These are phyloP conservation scores for Talaromyces funiculosus DNA, from an alignment of 2,329 filamentous ascomycete genomes.

Conservation along the genomic window DNA sequence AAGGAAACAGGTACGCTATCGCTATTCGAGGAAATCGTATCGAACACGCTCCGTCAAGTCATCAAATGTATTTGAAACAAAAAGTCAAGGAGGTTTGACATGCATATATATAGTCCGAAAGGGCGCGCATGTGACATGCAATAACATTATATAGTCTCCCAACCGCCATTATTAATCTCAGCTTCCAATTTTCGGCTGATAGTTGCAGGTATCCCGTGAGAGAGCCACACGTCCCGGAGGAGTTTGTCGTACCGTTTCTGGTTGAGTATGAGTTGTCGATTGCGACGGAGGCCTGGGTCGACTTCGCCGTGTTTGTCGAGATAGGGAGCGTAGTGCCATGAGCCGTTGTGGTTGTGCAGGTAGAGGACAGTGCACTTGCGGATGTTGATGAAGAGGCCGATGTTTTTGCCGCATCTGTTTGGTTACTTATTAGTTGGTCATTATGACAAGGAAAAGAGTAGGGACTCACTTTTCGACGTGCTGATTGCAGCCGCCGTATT, in stretches of 20 bases:
- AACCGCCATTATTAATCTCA: conserved; percentile 94
- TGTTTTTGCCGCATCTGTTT: conserved; percentile 73
- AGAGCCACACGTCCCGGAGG: conserved; percentile 77
- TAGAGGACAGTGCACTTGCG: conserved; percentile 92
- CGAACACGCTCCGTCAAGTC: conserved; percentile 4
- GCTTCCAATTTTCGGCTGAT: conserved; percentile 88
- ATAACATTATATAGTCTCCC: conserved; percentile 62
- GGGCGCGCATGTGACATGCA: neutral
- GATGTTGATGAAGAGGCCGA: conserved; percentile 94
- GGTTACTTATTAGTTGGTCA: conserved; percentile 16
- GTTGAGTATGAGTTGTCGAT: conserved; percentile 84
- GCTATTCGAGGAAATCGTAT: neutral
- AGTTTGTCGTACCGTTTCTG: conserved; percentile 90
- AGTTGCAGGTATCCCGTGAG: conserved; percentile 78
- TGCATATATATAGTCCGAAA: neutral
- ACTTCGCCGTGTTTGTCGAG: conserved; percentile 94
- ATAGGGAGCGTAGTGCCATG: conserved; percentile 83
- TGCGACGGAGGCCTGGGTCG: conserved; percentile 81
- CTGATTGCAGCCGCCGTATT: conserved; percentile 80
- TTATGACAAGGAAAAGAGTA: neutral
- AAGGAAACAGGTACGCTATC: neutral
- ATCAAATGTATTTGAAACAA: neutral
- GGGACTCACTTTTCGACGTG: conserved; percentile 71
- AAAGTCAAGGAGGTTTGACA: neutral
- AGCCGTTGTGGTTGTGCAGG: conserved; percentile 73